phyloP scores from a whole-genome alignment of 371 early-diverging fungal species.

The Mortierella sp. region DNA sequence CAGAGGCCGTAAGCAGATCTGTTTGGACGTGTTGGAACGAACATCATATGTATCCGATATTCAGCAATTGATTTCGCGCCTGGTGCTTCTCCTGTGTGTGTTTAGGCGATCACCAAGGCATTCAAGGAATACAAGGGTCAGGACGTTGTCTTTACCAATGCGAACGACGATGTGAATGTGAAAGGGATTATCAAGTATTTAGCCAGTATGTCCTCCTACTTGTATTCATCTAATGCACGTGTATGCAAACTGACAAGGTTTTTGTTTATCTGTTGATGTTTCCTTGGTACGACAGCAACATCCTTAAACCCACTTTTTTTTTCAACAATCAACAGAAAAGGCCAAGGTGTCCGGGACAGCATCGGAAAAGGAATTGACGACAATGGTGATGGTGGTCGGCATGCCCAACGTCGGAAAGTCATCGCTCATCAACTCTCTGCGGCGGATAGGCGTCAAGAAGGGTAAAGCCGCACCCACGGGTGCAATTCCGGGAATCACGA shows the following conservation, averaged over 20 bases:
- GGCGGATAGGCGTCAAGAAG: conserved; percentile 78
- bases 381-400: conserved; percentile 89
- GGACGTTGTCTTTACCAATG: conserved; percentile 81
- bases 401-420: conserved; percentile 98
- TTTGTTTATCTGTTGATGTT: neutral
- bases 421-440: conserved; percentile 88
- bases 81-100: neutral
- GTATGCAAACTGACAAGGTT: conserved; percentile 9
- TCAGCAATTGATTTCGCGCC: neutral
- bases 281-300: neutral
- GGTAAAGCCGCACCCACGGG: conserved; percentile 90
- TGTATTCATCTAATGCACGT: neutral
- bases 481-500: conserved; percentile 91
- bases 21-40: too few relatives aligned
- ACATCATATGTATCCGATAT: neutral
- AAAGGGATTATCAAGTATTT: conserved; percentile 75
- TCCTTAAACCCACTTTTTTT: neutral
- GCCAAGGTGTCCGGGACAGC: conserved; percentile 50
- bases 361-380: conserved; percentile 45
- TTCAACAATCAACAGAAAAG: conserved; percentile 17
- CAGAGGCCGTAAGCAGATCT: conserved; percentile 49
- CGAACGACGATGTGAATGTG: conserved; percentile 72
- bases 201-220: conserved; percentile 53
- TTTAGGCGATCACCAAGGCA: conserved; percentile 62
- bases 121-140: conserved; percentile 66